A percentile compares a stretch with the other conserved stretches of the same genome.
phyloP scores from a whole-genome alignment of 129 eudicot genomes.

The Silybum marianum region DNA sequence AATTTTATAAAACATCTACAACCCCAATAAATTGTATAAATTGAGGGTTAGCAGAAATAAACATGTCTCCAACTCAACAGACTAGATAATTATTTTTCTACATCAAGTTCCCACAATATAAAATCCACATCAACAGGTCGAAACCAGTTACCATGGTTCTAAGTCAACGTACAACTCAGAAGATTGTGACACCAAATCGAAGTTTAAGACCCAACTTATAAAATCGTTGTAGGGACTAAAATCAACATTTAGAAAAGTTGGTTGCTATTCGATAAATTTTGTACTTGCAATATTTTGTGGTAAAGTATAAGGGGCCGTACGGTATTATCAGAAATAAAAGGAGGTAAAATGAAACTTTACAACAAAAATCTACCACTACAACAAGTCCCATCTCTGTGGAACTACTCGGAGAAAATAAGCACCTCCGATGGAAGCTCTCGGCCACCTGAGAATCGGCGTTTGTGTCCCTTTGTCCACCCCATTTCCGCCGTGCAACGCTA shows the following conservation, averaged over 20 bases:
- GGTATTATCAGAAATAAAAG: background rate
- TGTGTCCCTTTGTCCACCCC: conserved; percentile 43
- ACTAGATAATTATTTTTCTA: too few species aligned
- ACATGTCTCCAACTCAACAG: too few species aligned
- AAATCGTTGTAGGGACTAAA: background rate
- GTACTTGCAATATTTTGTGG: background rate
- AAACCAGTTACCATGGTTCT: background rate
- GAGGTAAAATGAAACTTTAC: background rate
- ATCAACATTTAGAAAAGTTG: background rate
- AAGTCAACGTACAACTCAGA: background rate
- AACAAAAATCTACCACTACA: conserved; percentile 8
- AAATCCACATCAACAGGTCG: background rate
- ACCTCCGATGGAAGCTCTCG: conserved; percentile 48
- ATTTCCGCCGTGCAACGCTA: conserved; percentile 38
- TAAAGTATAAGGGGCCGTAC: background rate
- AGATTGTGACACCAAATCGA: background rate
- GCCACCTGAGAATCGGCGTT: conserved; percentile 47
- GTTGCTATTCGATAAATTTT: background rate
- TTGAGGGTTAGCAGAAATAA: too few species aligned
- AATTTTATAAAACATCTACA: too few species aligned
- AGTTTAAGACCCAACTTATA: background rate
- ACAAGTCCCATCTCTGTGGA: background rate
- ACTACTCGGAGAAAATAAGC: background rate
- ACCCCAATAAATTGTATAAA: too few species aligned
- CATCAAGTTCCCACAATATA: too few species aligned